These are phyloP conservation scores for Roridomyces roridus DNA, from an alignment of 768 basidiomycete species.

Conservation along the genomic window DNA sequence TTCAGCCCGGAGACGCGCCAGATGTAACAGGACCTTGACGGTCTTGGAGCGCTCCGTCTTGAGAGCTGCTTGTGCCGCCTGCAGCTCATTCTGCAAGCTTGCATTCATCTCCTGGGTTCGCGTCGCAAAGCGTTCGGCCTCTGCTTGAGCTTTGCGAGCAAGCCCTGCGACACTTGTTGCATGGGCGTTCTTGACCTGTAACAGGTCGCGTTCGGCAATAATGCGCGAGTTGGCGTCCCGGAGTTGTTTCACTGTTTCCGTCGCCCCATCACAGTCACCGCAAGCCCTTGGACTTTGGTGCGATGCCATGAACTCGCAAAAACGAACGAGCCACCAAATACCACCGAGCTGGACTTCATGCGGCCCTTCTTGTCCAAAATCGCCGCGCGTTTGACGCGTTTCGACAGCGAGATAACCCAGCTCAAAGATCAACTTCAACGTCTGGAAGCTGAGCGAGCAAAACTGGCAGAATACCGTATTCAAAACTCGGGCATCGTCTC, in stretches of 20 bases:
- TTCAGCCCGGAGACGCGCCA: constrained; percentile 6
- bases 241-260: background rate
- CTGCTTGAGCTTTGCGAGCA: background rate
- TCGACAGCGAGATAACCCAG: no score
- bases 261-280: no score
- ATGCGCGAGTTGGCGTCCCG: background rate
- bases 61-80: background rate
- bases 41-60: constrained; percentile 8
- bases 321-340: no score
- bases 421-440: no score
- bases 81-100: background rate
- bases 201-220: background rate
- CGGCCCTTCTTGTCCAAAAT: no score
- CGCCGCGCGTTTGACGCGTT: no score
- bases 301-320: no score
- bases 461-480: no score
- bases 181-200: background rate
- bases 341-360: no score
- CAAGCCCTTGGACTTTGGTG: no score
- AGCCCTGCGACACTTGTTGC: background rate
- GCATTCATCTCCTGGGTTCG: background rate
- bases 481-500: no score
- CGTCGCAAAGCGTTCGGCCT: background rate
- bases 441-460: no score
- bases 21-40: background rate